phyloP scores from a whole-genome alignment of 495 filamentous ascomycete species.

The Thozetella sp. region DNA sequence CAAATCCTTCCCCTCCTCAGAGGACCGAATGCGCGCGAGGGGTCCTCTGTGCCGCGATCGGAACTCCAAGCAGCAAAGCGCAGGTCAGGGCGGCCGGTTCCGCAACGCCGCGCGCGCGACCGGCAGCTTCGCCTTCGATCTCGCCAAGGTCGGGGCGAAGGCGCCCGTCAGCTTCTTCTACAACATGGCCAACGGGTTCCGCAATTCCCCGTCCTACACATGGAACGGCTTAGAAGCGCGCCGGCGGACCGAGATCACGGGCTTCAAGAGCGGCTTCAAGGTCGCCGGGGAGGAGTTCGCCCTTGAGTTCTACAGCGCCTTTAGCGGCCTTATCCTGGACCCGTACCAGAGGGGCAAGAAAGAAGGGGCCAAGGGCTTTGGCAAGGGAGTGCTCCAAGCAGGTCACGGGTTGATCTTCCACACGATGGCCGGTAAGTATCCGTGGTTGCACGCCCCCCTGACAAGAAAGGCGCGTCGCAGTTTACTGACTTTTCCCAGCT shows the following conservation, averaged over 20 bases:
- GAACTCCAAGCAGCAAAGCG: not conserved
- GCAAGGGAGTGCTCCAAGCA: slow-evolving; percentile 20
- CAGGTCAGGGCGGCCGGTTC: slow-evolving; percentile 12
- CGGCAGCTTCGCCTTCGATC: slow-evolving; percentile 12
- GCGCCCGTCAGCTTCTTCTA: slow-evolving; percentile 28
- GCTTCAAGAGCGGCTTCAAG: slow-evolving; percentile 53
- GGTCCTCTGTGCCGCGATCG: no score
- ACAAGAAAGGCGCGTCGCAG: no score
- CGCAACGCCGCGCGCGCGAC: slow-evolving; percentile 18
- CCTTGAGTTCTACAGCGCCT: slow-evolving; percentile 35
- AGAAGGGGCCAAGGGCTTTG: slow-evolving; percentile 39
- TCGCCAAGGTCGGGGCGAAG: slow-evolving; percentile 16
- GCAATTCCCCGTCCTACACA: slow-evolving; percentile 9
- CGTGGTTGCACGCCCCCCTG: no score
- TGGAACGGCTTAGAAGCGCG: slow-evolving; percentile 40
- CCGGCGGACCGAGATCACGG: slow-evolving; percentile 56
- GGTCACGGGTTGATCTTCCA: not conserved
- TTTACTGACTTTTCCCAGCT: slow-evolving; percentile 6
- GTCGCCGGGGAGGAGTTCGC: slow-evolving; percentile 53
- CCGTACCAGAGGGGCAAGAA: slow-evolving; percentile 36
- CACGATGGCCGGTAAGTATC: not conserved
- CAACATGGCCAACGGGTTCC: slow-evolving; percentile 27
- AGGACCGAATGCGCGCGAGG: no score
- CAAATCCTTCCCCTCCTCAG: not conserved
- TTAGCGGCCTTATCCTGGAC: slow-evolving; percentile 31